These are phyloP conservation scores for Hyphopichia fennica DNA, from an alignment of 1,139 yeast genomes.

Conservation along the genomic window DNA sequence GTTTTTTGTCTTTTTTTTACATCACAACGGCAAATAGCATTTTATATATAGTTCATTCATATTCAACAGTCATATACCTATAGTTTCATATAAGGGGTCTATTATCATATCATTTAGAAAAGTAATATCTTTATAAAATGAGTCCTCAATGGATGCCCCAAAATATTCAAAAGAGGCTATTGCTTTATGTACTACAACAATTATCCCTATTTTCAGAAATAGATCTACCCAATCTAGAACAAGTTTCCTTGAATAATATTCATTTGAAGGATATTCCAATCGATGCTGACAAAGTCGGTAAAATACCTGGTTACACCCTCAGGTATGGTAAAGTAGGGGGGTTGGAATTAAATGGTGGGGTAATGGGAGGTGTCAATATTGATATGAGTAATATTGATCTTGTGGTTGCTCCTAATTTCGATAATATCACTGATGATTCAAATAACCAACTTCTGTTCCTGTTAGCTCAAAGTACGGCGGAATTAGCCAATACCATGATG, in stretches of 20 bases:
- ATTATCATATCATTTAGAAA: no score
- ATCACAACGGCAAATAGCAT: no score
- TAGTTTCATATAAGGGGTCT: no score
- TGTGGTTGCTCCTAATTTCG: conserved; percentile 52
- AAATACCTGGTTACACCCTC: conserved; percentile 64
- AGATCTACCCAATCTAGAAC: conserved; percentile 75
- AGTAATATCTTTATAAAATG: no score
- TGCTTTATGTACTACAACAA: conserved; percentile 77
- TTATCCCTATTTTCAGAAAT: conserved; percentile 81
- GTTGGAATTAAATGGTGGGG: conserved; percentile 50
- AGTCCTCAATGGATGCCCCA: conserved; percentile 81
- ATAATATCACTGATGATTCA: conserved; percentile 19
- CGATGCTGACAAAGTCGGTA: conserved; percentile 68
- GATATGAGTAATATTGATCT: conserved; percentile 57
- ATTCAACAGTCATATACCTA: no score
- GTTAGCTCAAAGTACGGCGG: conserved; percentile 65
- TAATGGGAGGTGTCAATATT: conserved; percentile 66
- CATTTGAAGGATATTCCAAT: conserved; percentile 62
- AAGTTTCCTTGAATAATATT: conserved; percentile 61
- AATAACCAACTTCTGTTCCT: conserved; percentile 37
- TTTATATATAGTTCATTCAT: no score
- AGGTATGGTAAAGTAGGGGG: conserved; percentile 62
- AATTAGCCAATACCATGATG: conserved; percentile 62
- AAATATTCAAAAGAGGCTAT: conserved; percentile 75
- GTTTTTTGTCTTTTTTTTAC: no score